Conservation (phyloP, 2,329 filamentous ascomycete genomes). For the Diaporthe eres region DNA sequence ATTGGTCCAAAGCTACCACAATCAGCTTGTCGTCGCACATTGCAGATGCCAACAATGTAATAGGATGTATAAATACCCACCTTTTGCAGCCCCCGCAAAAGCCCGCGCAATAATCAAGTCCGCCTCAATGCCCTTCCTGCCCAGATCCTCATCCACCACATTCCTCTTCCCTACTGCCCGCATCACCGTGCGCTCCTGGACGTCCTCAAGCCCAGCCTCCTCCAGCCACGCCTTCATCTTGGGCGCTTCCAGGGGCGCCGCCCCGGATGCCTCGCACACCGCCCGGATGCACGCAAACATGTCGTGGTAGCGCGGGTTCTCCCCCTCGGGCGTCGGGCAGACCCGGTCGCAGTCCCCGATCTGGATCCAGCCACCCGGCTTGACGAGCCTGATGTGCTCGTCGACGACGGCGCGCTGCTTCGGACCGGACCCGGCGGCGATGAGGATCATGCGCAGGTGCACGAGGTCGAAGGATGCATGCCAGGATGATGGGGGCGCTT, state of each 20-base stretch:
- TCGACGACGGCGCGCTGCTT: conserved; percentile 7
- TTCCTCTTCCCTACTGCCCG: conserved; percentile 29
- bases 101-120: conserved; percentile 31
- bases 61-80: not conserved
- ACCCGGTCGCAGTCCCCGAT: conserved; percentile 29
- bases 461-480: conserved; percentile 21
- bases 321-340: conserved; percentile 17
- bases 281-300: conserved; percentile 30
- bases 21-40: not conserved
- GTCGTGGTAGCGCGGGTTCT: conserved; percentile 32
- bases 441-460: conserved; percentile 21
- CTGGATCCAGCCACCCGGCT: conserved; percentile 27
- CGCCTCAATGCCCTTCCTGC: conserved; percentile 15
- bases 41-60: not conserved
- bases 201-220: conserved; percentile 29
- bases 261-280: conserved; percentile 26
- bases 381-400: conserved; percentile 19
- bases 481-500: not conserved
- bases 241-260: conserved; percentile 8
- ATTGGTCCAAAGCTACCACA: not conserved
- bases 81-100: conserved; percentile 16
- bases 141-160: conserved; percentile 25
- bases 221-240: conserved; percentile 20
- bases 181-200: conserved; percentile 24
- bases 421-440: not conserved